Evolutionary conservation across 2,329 filamentous ascomycete species (phyloP), one percentile per base, ranked within the genome.

Genomic region (Alternaria dauci): DNA sequence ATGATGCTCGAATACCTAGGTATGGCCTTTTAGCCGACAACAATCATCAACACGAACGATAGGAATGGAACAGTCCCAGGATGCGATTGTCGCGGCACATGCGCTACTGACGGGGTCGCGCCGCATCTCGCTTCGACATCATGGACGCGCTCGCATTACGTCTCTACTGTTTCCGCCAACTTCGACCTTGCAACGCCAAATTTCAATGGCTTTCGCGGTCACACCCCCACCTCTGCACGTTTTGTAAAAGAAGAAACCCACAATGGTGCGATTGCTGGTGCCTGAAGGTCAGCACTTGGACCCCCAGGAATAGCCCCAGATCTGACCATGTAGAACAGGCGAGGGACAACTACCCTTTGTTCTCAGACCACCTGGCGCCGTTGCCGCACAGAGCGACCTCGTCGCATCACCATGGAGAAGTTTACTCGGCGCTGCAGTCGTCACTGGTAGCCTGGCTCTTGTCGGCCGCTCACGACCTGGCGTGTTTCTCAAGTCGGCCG

Each of bases 181-280:
- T 34, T 54, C 41, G 28, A 43, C 42, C 20, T 14, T 34, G 30
- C 44, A 41, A 23, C 32, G 25, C 36, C 28, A 16, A 12, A 25
- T 41, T 50, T 28, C 36, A 30, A 59, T 59, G 56, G 52, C 43
- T 42, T 18, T 12, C n/a, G 8, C 47, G n/a, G 16, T 12, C 14
- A 8, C 20, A 42, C 16, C 16, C 18, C 26, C 57, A 38, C 32
- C 38, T 50, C 42, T 38, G n/a, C 57, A 41, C 23, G 30, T 34
- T 28, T 11, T 25, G 25, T 16, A 12, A 28, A 28, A 41, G 23
- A 16, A 32, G 23, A 28, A 38, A 32, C 23, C 55, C 42, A 71
- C 46, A 9, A 72, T 71, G 68, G 70, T 71, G 52, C 68, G 65
- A 30, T 52, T 72, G 16, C 68, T 67, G 41, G 60, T 71, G n/a